Percentiles rank a stretch among this genome's conserved stretches.
phyloP scores from a whole-genome alignment of 768 basidiomycete genomes.

The Albatrellus ellisii region DNA sequence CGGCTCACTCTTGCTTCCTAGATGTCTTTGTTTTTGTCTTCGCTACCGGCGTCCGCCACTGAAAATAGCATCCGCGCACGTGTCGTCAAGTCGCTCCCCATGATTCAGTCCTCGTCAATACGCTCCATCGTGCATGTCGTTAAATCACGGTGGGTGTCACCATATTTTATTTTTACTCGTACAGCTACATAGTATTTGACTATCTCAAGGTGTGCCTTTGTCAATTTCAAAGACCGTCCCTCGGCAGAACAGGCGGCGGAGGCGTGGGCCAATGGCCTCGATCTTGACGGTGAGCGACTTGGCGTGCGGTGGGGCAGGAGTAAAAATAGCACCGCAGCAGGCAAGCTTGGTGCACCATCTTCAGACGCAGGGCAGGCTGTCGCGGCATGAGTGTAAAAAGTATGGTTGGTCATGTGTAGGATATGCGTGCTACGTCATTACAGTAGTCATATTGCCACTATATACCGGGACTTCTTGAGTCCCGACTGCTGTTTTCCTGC shows the following conservation, averaged over 20 bases:
- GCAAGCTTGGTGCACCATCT: not conserved
- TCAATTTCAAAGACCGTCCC: constrained; percentile 77
- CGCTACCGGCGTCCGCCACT: constrained; percentile 54
- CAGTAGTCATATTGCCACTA: no score
- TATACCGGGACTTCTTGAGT: no score
- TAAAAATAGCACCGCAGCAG: constrained; percentile 18
- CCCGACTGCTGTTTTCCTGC: no score
- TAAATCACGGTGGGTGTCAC: constrained; percentile 46
- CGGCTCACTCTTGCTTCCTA: constrained; percentile 19
- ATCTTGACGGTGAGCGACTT: constrained; percentile 64
- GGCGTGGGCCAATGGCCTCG: constrained; percentile 84
- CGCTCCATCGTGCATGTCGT: constrained; percentile 80
- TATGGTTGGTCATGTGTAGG: not conserved
- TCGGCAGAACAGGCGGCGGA: constrained; percentile 84
- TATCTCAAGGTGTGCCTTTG: constrained; percentile 83
- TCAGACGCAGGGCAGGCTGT: not conserved
- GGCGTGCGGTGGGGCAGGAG: constrained; percentile 86
- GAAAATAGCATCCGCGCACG: constrained; percentile 65
- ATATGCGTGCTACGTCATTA: no score
- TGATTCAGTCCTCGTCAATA: constrained; percentile 47
- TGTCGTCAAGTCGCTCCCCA: constrained; percentile 56
- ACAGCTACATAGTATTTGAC: not conserved
- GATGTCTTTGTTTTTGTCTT: constrained; percentile 81
- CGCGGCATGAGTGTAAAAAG: not conserved
- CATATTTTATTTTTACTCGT: not conserved